Conservation (phyloP, 108 stramenopile genomes). For the Skeletonema menzelii region DNA sequence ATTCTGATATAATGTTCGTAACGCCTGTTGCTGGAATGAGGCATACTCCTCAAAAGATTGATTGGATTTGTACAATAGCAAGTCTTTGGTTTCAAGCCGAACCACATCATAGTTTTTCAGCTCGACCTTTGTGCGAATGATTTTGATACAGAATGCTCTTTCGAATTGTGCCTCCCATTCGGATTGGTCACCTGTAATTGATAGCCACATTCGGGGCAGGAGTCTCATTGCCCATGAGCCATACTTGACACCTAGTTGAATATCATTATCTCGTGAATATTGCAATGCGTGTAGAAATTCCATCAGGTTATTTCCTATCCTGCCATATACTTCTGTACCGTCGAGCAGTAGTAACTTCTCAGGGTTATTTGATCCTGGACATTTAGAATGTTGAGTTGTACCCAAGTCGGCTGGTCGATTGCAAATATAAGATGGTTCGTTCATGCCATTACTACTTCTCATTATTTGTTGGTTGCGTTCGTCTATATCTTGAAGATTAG, state of each 20-base stretch:
- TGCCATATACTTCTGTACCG: conserved; percentile 2
- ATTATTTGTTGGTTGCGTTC: not conserved
- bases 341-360: conserved; percentile 6
- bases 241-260: conserved; percentile 12
- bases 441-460: not conserved
- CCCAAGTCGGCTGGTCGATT: conserved; percentile 12
- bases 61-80: conserved; percentile 6
- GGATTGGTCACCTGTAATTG: not conserved
- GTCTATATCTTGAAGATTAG: not conserved
- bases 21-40: not conserved
- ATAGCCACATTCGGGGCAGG: conserved; percentile 7
- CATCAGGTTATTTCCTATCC: conserved; percentile 25
- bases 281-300: conserved; percentile 18
- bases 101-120: conserved; percentile 1
- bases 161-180: conserved; percentile 3
- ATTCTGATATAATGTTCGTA: conserved; percentile 22
- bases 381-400: not conserved
- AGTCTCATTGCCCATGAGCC: conserved; percentile 18
- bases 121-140: not conserved
- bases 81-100: conserved; percentile 9
- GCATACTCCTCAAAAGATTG: not conserved
- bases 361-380: not conserved
- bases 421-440: conserved; percentile 1
- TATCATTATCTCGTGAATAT: conserved; percentile 12
- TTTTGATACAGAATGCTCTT: conserved; percentile 6